phyloP scores from a whole-genome alignment of 305 asterid species.

The Fraxinus paxiana region DNA sequence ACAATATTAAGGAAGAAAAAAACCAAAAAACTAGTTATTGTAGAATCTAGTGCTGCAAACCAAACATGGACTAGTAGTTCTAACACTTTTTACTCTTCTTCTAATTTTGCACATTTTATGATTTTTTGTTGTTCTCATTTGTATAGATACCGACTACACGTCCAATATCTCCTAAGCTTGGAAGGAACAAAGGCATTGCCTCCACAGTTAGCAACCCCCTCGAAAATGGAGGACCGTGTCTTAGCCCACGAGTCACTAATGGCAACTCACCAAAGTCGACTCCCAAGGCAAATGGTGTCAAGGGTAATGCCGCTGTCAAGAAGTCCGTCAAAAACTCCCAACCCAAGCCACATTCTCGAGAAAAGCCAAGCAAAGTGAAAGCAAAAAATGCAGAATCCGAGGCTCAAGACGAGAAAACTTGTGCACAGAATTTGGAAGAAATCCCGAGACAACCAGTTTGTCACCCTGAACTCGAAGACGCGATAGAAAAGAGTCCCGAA shows the following conservation, averaged over 20 bases:
- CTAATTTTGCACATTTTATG: not conserved
- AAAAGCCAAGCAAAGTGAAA: conserved; percentile 9
- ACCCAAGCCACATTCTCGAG: conserved; percentile 26
- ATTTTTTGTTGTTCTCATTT: conserved; percentile 1
- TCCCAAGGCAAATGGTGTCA: conserved; percentile 26
- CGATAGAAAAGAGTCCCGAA: conserved; percentile 9
- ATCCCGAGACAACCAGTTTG: conserved; percentile 20
- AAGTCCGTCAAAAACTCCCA: conserved; percentile 29
- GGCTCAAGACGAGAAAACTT: conserved; percentile 13
- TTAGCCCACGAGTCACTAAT: conserved; percentile 33
- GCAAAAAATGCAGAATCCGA: conserved; percentile 24
- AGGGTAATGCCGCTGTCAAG: conserved; percentile 23
- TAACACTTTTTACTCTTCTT: not conserved
- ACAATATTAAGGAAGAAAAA: not conserved
- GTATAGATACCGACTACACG: conserved; percentile 66
- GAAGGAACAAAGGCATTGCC: conserved; percentile 40
- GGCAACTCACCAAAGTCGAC: conserved; percentile 32
- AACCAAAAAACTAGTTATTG: not conserved
- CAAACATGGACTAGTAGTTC: not conserved
- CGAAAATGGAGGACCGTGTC: conserved; percentile 31
- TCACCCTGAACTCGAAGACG: conserved; percentile 20
- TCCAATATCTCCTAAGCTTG: conserved; percentile 64
- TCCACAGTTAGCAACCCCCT: conserved; percentile 29
- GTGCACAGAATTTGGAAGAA: conserved; percentile 19
- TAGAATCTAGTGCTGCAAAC: not conserved